Evolutionary conservation across 192 early-diverging fungal species (phyloP), one percentile per base, ranked within the genome.

Genomic region (Backusella mclennaniae): DNA sequence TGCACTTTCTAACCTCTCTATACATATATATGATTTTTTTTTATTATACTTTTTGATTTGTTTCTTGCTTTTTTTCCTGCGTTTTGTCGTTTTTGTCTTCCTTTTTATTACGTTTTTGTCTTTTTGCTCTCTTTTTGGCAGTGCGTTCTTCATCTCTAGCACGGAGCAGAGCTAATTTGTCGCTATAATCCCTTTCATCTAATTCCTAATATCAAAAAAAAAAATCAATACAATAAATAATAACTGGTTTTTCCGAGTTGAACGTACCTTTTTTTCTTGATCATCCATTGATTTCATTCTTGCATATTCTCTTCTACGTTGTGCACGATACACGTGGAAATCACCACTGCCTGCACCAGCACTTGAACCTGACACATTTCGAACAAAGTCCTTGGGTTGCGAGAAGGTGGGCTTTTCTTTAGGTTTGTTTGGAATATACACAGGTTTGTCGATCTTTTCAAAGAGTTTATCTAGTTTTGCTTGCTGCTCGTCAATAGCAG

Each of bases 291-390:
- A 76, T 74, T 96, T 92, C 38, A 95, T 74, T 52, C 97, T 86
- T 17, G 90, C 85, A 80, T 94, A 91, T 76, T 99, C 97, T 77
- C 96, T 90, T 70, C 97, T 85, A 36, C 97, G 87, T 52, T 93
- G 84, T 26, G 94, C 92, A 78, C 96, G 83, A 75, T 99, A 99
- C 1, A 96, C 94, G 82, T 97, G 96, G 72, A 99, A 99, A 79
- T 99, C 97, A 41, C 95, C 96, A 86, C 93, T 95, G 17, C 96
- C 95, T 5, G 97, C 97, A 42, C 97, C 97, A 0, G 97, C 96
- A 83, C 93, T 95, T 15, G 96, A 98, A 33, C 96, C 94, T 79
- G 92, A 90, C 23, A 97, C 92, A 82, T 97, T 98, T 23, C 94
- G 87, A 9, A 97, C 95, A 82, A 97, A 92, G 59, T 97, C 94